A percentile compares a stretch with the other conserved stretches of the same genome.
These are phyloP conservation scores for Salvia sclarea DNA, from an alignment of 305 asterid genomes.

Conservation along the genomic window DNA sequence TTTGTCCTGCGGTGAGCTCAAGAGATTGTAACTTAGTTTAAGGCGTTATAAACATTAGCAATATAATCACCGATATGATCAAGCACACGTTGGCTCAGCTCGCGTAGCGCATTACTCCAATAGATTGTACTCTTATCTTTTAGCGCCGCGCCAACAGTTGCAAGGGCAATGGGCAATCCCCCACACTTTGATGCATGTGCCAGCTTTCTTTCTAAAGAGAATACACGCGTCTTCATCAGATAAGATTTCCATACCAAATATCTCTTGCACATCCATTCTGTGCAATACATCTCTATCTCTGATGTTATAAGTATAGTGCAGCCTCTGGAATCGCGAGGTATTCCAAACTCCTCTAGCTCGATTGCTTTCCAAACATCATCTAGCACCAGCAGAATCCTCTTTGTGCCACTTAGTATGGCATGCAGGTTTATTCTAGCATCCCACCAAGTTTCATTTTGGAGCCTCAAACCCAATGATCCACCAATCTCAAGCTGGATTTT, in stretches of 20 bases:
- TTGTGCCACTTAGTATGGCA: constrained; percentile 22
- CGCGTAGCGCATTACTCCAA: constrained; percentile 35
- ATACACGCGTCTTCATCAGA: constrained; percentile 30
- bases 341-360: no score
- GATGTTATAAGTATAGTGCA: no score
- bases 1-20: background rate
- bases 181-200: no score
- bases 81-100: constrained; percentile 3
- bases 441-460: background rate
- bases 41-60: constrained; percentile 17
- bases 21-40: constrained; percentile 33
- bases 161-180: constrained; percentile 39
- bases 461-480: constrained; percentile 23
- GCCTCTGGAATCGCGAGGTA: no score
- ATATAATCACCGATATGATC: background rate
- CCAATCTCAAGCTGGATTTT: constrained; percentile 37
- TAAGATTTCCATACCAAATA: constrained; percentile 19
- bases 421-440: constrained; percentile 22
- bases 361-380: no score
- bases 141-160: constrained; percentile 22
- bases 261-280: constrained; percentile 20
- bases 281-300: constrained; percentile 3
- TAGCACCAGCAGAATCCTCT: no score
- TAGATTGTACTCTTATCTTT: background rate
- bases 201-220: no score